These are phyloP conservation scores for Ophidiomyces ophidiicola DNA, from an alignment of 2,329 filamentous ascomycete species.

Conservation along the genomic window DNA sequence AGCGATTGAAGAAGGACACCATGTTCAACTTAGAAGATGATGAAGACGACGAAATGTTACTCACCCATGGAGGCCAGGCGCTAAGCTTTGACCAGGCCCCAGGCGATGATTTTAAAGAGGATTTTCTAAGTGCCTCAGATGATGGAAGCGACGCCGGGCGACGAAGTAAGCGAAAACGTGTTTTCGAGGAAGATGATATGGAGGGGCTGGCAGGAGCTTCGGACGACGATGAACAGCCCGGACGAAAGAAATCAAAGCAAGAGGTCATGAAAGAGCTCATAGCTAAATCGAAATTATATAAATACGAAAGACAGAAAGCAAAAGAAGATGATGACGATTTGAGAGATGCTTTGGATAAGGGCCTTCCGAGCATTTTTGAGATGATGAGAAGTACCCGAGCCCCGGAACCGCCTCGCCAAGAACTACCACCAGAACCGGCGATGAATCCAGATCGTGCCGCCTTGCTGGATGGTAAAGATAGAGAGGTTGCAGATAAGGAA, in stretches of 20 bases:
- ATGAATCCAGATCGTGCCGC: slow-evolving; percentile 54
- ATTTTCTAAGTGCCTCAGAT: slow-evolving; percentile 50
- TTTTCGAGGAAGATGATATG: slow-evolving; percentile 33
- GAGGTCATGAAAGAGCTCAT: slow-evolving; percentile 98
- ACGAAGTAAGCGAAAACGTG: slow-evolving; percentile 39
- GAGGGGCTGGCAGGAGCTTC: slow-evolving; percentile 20
- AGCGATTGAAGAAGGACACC: slow-evolving; percentile 60
- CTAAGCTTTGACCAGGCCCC: slow-evolving; percentile 49
- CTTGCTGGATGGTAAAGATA: slow-evolving; percentile 48
- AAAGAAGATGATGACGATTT: slow-evolving; percentile 92
- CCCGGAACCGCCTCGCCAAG: slow-evolving; percentile 40
- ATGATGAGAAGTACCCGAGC: slow-evolving; percentile 51
- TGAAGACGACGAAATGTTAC: slow-evolving; percentile 52
- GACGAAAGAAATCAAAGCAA: slow-evolving; percentile 85
- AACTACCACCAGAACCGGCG: slow-evolving; percentile 32
- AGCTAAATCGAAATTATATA: slow-evolving; percentile 90
- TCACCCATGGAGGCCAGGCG: slow-evolving; percentile 75
- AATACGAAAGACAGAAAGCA: slow-evolving; percentile 80
- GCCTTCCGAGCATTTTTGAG: slow-evolving; percentile 61
- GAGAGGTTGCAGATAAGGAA: slow-evolving; percentile 62
- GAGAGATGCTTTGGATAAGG: slow-evolving; percentile 70
- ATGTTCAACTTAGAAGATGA: slow-evolving; percentile 87
- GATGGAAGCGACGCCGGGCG: slow-evolving; percentile 50
- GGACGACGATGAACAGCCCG: slow-evolving; percentile 49
- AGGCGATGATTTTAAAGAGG: slow-evolving; percentile 67